phyloP scores from a whole-genome alignment of 352 stramenopile species.

The Phytophthora melonis region DNA sequence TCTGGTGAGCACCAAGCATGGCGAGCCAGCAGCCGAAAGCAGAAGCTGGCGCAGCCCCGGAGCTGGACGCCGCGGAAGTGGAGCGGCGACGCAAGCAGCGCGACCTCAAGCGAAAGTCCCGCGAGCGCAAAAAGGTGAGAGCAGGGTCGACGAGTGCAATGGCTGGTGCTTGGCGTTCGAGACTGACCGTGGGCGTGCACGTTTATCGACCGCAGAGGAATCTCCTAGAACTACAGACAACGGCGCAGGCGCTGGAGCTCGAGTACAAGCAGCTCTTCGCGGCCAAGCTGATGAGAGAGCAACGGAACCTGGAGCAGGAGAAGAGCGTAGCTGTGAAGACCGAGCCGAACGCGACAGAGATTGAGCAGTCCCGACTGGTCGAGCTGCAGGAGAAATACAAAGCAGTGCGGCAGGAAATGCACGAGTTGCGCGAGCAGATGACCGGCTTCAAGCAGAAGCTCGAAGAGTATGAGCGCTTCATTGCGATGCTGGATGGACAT shows the following conservation, averaged over 20 bases:
- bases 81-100: conserved; percentile 53
- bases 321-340: conserved; percentile 20
- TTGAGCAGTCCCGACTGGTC: conserved; percentile 43
- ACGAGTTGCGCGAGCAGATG: conserved; percentile 55
- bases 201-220: conserved; percentile 32
- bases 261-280: conserved; percentile 53
- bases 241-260: conserved; percentile 44
- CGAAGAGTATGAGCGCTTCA: conserved; percentile 60
- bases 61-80: conserved; percentile 38
- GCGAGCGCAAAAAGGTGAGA: conserved; percentile 54
- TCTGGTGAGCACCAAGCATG: conserved; percentile 31
- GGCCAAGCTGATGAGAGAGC: conserved; percentile 35
- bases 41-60: conserved; percentile 7
- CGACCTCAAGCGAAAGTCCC: conserved; percentile 57
- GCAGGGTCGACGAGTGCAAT: conserved; percentile 1
- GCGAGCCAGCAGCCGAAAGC: conserved; percentile 33
- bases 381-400: conserved; percentile 54
- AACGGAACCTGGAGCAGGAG: conserved; percentile 31
- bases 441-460: conserved; percentile 53
- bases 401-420: conserved; percentile 48
- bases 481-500: conserved; percentile 55
- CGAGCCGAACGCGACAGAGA: conserved; percentile 26
- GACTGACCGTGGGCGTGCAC: not conserved
- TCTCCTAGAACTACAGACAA: conserved; percentile 48
- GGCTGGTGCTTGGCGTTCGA: not conserved